Percentiles rank a stretch among this genome's conserved stretches.
These are phyloP conservation scores for Russula lepida DNA, from an alignment of 768 basidiomycete genomes.

Conservation along the genomic window DNA sequence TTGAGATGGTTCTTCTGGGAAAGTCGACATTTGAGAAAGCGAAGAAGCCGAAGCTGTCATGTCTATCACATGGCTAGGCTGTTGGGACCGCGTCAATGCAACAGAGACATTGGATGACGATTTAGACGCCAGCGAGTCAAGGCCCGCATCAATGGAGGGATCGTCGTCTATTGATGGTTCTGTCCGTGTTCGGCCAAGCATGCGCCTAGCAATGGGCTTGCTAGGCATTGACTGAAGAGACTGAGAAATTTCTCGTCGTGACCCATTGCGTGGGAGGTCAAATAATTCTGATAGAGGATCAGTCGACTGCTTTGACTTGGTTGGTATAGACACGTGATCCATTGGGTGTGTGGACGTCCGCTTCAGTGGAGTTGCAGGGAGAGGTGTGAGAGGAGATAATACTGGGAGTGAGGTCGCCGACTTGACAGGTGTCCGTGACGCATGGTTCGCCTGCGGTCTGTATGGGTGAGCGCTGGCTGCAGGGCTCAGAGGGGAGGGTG, in stretches of 20 bases:
- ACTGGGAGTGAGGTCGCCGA: slow-evolving; percentile 1
- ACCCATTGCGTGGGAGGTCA: slow-evolving; percentile 27
- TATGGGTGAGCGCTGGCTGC: background rate
- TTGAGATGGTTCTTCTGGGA: slow-evolving; percentile 6
- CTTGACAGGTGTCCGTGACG: slow-evolving; percentile 20
- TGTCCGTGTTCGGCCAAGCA: slow-evolving; percentile 63
- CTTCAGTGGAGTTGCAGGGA: slow-evolving; percentile 1
- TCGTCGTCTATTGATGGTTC: slow-evolving; percentile 37
- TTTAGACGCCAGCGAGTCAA: slow-evolving; percentile 22
- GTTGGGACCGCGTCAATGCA: slow-evolving; percentile 13
- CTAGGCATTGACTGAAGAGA: slow-evolving; percentile 14
- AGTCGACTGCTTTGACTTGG: slow-evolving; percentile 22
- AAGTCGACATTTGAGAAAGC: slow-evolving; percentile 19
- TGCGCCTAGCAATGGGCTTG: slow-evolving; percentile 49
- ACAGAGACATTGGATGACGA: slow-evolving; percentile 19
- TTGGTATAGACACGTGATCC: slow-evolving; percentile 10
- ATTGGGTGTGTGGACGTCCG: slow-evolving; percentile 1
- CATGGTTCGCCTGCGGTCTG: slow-evolving; percentile 6
- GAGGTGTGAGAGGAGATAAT: slow-evolving; percentile 18
- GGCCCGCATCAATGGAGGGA: slow-evolving; percentile 25
- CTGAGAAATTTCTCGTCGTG: background rate
- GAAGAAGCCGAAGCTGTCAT: slow-evolving; percentile 2
- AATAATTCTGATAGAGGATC: slow-evolving; percentile 43
- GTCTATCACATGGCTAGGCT: slow-evolving; percentile 22
- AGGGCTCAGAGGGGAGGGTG: background rate